Evolutionary conservation across 2,329 filamentous ascomycete species (phyloP), one percentile per base, ranked within the genome.

Genomic region (Mycosphaerella arachidis): DNA sequence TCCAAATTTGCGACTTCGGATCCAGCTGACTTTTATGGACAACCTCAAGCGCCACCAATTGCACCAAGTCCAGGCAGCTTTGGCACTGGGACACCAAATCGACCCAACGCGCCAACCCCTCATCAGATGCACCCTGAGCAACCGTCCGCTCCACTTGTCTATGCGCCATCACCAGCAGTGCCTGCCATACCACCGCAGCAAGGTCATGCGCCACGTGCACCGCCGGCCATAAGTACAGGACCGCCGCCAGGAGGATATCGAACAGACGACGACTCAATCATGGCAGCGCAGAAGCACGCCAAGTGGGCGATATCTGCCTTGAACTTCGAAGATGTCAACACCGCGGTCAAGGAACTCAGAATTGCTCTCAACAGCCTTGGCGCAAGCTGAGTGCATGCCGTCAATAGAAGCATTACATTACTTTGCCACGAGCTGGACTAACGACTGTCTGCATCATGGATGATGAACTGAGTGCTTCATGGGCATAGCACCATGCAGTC

Each of bases 271-370:
- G 78, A 82, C 60, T 81, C 88, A 0, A 88, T 97, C 37, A 79
- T 85, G 37, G 84, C 87, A 68, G 93, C 94, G 4, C 92, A 96
- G 74, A 99, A 97, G 73, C 94, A 97, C 77, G 92, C 93, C 1
- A 92, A 91, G 70, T 99, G 91, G 91, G 94, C 94, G 0, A 96
- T 97, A 46, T 97, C 92, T 10, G 94, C 94, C 0, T 78, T 99
- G 52, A 96, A 97, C 69, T 99, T 99, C 75, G 94, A 99, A 67
- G 94, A 99, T 73, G 89, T 96, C 1, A 82, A 87, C 1, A 99
- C 94, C 0, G 94, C 94, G 0, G 87, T 97, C 4, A 87, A 87
- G 70, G 92, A 99, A 72, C 74, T 99, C 63, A 84, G 85, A 55
- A 86, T 84, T 60, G 94, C 94, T 3, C 76, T 99, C 63, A 79